Conservation (phyloP, 2,329 filamentous ascomycete genomes). For the Microcera coccophila region DNA sequence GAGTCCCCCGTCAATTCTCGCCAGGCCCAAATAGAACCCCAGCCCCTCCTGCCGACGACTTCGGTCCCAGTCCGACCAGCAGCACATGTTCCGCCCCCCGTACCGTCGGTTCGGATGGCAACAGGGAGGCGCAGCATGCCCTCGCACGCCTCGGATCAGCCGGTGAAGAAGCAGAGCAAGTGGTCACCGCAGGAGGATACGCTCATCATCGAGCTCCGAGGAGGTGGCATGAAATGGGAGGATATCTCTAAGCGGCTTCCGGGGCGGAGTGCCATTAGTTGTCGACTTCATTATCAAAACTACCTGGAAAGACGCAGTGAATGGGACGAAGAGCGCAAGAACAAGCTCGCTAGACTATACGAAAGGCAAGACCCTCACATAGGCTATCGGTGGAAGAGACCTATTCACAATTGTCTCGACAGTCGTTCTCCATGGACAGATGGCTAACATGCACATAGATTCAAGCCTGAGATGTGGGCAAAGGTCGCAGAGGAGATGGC, state of each 20-base stretch:
- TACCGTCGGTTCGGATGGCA: conserved; percentile 32
- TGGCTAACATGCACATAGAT: conserved; percentile 51
- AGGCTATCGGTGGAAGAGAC: background rate
- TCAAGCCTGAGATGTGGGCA: conserved; percentile 97
- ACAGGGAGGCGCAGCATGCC: conserved; percentile 33
- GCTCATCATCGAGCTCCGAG: conserved; percentile 87
- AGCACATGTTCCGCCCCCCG: conserved; percentile 25
- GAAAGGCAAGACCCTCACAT: conserved; percentile 65
- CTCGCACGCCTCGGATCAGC: conserved; percentile 58
- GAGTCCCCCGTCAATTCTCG: conserved; percentile 55
- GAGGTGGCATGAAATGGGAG: conserved; percentile 96
- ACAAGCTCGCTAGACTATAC: conserved; percentile 90
- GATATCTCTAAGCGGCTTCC: conserved; percentile 91
- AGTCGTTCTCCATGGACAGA: background rate
- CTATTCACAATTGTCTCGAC: background rate
- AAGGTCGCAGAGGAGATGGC: conserved; percentile 93
- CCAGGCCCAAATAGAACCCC: conserved; percentile 21
- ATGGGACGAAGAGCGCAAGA: conserved; percentile 97
- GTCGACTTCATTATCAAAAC: conserved; percentile 93
- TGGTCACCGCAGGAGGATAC: conserved; percentile 93
- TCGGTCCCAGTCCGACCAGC: conserved; percentile 21
- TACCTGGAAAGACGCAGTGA: conserved; percentile 89
- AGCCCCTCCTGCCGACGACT: conserved; percentile 11
- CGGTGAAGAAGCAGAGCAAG: conserved; percentile 92
- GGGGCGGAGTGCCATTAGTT: conserved; percentile 89